Base-by-base conservation (phyloP, 176 grass and related monocot genomes). In the Thalia dealbata region DNA sequence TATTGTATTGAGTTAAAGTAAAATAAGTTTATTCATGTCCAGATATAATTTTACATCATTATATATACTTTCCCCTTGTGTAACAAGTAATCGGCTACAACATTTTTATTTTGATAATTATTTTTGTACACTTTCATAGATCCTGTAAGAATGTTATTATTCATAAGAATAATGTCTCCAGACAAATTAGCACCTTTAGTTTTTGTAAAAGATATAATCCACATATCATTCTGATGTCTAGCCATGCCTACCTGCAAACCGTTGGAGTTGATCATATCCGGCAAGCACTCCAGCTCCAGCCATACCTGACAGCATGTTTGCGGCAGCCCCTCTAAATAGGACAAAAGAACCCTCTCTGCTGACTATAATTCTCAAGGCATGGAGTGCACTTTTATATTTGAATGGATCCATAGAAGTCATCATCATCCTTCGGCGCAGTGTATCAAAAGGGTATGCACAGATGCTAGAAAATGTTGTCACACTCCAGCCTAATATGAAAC, bases 401-500 rank as follows among this genome's bases (percentile, higher is more conserved):
- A 78, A 82, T 21, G 87, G 80, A 10, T 97, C 78, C 43, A 83
- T 80, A 23, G 93, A 91, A 41, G 93, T 92, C 38, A 97, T 64
- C 93, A 97, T 92, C 93, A 97, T 97, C 74, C 93, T 90, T 63
- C 93, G 75, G 14, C 89, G 89, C 64, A 97, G 80, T 21, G 93
- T 97, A 61, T 97, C 93, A 3, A 97, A 97, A 82, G 89, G 93
- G 70, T 92, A 88, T 62, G 85, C 85, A 13, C 87, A 97, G 8
- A 84, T 67, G 62, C 93, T 89, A 0, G 93, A 97, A 78, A 88
- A 97, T 50, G 87, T 97, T n/a, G 93, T 97, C 76, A 91, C 84
- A 38, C 85, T 59, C 93, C 93, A 92, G 52, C 87, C 93, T 74
- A 97, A 72, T 26, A 82, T 79, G 82, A 97, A 97, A 82, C 89